Conservation (phyloP, 768 basidiomycete species). For the Kwoniella dendrophila region DNA sequence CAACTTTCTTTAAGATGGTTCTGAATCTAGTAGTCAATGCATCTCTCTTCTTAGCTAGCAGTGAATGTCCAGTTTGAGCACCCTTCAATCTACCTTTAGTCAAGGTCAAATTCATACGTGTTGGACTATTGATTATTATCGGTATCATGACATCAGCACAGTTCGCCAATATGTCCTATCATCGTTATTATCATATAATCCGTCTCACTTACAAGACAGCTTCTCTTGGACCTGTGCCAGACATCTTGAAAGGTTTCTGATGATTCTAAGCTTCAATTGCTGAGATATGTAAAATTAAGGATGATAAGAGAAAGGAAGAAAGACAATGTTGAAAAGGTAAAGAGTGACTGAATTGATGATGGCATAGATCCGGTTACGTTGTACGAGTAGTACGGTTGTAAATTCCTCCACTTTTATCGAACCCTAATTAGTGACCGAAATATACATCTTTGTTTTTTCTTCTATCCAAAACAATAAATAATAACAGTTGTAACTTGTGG, state of each 20-base stretch:
- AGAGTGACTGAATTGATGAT: no score
- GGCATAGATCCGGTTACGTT: no score
- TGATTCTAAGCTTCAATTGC: background rate
- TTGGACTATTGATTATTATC: no score
- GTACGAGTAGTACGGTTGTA: no score
- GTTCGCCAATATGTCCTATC: background rate
- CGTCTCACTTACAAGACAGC: conserved; percentile 65
- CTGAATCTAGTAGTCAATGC: conserved; percentile 93
- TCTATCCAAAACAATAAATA: background rate
- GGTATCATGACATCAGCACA: conserved; percentile 3
- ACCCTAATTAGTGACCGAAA: no score
- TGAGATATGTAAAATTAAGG: background rate
- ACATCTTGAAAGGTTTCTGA: conserved; percentile 63
- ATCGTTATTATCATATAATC: background rate
- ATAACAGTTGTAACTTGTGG: conserved; percentile 7
- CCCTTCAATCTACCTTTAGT: conserved; percentile 75
- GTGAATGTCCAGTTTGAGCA: conserved; percentile 90
- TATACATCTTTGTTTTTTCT: conserved; percentile 8
- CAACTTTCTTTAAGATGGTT: conserved; percentile 92
- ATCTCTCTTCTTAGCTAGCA: conserved; percentile 97
- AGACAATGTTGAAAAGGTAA: no score
- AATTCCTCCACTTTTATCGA: conserved; percentile 12
- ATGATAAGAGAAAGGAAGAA: background rate
- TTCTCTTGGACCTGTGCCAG: conserved; percentile 85
- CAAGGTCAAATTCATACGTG: conserved; percentile 94